Conservation (phyloP, 2,329 filamentous ascomycete species). For the Pyrenophora teres region DNA sequence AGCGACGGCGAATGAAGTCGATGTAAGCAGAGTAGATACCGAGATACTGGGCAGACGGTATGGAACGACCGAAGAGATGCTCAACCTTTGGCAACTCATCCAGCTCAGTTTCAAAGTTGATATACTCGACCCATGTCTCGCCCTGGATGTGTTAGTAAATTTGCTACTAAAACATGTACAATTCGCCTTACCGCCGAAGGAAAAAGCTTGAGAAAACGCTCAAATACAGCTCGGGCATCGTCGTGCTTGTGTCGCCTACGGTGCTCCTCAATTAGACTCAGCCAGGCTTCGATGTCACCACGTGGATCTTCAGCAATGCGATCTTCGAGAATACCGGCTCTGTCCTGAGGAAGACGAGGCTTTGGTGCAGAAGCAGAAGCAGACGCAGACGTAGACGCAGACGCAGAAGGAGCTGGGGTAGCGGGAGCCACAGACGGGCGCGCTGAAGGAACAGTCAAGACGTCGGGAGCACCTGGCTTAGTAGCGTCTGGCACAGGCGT, state of each 20-base stretch:
- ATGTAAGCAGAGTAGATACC: constrained; percentile 92
- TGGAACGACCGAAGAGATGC: constrained; percentile 78
- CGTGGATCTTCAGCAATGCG: constrained; percentile 90
- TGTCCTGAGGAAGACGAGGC: constrained; percentile 71
- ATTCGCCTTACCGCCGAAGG: constrained; percentile 79
- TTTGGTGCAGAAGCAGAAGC: constrained; percentile 44
- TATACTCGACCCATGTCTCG: constrained; percentile 87
- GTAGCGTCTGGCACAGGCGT: constrained; percentile 44
- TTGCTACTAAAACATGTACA: constrained; percentile 4
- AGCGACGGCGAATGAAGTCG: constrained; percentile 89
- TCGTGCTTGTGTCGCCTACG: constrained; percentile 81
- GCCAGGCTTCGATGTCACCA: constrained; percentile 91
- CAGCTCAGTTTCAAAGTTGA: constrained; percentile 85
- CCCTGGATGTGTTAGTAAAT: constrained; percentile 67
- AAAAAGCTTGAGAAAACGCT: constrained; percentile 85
- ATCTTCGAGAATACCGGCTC: constrained; percentile 81
- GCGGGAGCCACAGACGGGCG: constrained; percentile 49
- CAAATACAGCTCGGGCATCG: constrained; percentile 77
- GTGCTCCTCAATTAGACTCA: constrained; percentile 83
- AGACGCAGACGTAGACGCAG: constrained; percentile 13
- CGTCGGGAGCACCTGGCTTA: constrained; percentile 39
- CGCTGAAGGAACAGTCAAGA: constrained; percentile 37
- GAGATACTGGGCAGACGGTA: constrained; percentile 80
- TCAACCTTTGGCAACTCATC: constrained; percentile 83
- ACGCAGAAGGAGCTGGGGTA: constrained; percentile 34